Evolutionary conservation across 2,329 filamentous ascomycete species (phyloP).

Genomic region (Penicillium crustosum): DNA sequence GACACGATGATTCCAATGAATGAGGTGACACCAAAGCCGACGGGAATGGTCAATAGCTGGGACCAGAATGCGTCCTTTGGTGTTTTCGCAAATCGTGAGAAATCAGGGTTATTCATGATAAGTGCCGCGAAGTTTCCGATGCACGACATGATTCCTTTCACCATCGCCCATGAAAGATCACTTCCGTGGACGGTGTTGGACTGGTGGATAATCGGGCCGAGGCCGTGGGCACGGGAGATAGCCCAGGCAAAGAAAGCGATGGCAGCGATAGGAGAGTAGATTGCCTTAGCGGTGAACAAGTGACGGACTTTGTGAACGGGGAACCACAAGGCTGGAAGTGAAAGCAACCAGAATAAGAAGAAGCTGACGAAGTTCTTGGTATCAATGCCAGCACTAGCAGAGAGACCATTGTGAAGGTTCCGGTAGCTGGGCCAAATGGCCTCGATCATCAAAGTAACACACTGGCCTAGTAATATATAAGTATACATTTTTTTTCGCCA

Average conservation of each 20-base stretch:
- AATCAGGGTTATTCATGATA: conserved; percentile 78
- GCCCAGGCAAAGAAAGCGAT: conserved; percentile 87
- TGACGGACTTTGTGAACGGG: conserved; percentile 86
- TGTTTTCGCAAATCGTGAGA: conserved; percentile 76
- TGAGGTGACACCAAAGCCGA: conserved; percentile 73
- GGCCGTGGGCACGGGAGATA: conserved; percentile 74
- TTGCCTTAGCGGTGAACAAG: conserved; percentile 86
- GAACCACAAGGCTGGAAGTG: conserved; percentile 82
- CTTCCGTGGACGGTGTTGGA: conserved; percentile 63
- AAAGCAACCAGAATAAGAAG: conserved; percentile 81
- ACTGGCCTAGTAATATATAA: conserved; percentile 56
- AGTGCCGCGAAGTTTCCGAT: conserved; percentile 90
- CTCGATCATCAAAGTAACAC: conserved; percentile 85
- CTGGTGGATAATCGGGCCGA: conserved; percentile 79
- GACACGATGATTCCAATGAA: conserved; percentile 83
- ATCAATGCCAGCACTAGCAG: conserved; percentile 64
- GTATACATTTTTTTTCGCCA: background rate
- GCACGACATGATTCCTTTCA: conserved; percentile 82
- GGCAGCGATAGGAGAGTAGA: conserved; percentile 78
- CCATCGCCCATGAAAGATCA: conserved; percentile 74
- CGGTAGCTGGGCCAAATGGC: conserved; percentile 69
- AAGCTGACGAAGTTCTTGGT: conserved; percentile 78
- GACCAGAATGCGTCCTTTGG: conserved; percentile 77
- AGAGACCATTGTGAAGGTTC: conserved; percentile 67
- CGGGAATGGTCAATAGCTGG: conserved; percentile 72